Evolutionary conservation across 257 asterid genomes (phyloP), one percentile per base, ranked within the genome.

Genomic region (Nicotiana undulata): DNA sequence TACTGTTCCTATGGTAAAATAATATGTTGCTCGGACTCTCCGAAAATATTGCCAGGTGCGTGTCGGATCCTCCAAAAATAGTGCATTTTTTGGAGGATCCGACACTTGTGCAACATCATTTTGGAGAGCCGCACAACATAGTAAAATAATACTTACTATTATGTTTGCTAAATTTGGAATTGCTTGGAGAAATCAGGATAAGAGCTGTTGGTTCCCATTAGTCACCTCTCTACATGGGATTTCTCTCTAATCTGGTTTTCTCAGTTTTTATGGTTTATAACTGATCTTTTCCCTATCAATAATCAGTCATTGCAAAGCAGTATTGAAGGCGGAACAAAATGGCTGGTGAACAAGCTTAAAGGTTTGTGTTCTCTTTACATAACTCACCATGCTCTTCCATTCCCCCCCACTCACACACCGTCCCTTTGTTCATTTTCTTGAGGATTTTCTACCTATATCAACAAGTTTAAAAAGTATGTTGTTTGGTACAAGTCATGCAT

Each of bases 301-400:
- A 87, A 49, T 49, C 9, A 74, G 98, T 90, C 98, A 44, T 31
- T 93, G 89, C 85, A 91, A 3, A 89, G 28, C 84, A 92, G 92
- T 81, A 90, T 93, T 29, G 92, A 93, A 85, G 97, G 94, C 63
- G 97, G 98, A 80, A 89, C 97, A 4, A 90, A 89, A 84, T 91
- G 97, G 95, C 79, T 93, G 86, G 93, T 93, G 58, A 92, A 89
- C 91, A 93, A 92, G 88, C 37, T 92, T 70, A 93, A 93, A 93
- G 98, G 98, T 93, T 79, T 34, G 90, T 76, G 70, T 68, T 55
- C 72, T 75, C 52, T 85, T 78, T 53, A 55, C 60, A 79, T 76
- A 34, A 78, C 37, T 22, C 40, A 17, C 17, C 56, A n/a, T 24
- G 58, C 75, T 24, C 74, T 8, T 22, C 49, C 37, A 40, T 40